Conservation (phyloP, 163 green algal species). For the Scenedesmus sp. region DNA sequence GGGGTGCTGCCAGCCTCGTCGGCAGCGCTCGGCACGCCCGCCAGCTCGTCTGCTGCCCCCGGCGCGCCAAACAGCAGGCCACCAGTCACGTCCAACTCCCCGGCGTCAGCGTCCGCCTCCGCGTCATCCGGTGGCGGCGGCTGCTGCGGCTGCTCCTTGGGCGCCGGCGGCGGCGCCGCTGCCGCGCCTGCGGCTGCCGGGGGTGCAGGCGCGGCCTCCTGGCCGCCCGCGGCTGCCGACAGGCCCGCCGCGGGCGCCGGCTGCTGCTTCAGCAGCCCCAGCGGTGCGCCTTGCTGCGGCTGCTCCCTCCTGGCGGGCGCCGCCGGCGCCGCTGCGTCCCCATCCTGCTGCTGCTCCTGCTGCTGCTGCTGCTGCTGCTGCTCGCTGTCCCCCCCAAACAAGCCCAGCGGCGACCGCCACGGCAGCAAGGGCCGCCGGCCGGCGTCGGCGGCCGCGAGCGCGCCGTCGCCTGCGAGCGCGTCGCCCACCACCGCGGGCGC, state of each 20-base stretch:
- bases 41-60: too few relatives aligned
- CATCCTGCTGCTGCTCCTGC: neutral
- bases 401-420: too few relatives aligned
- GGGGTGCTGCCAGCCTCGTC: too few relatives aligned
- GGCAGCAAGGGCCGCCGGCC: too few relatives aligned
- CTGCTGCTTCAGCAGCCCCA: neutral
- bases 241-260: neutral
- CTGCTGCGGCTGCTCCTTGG: neutral
- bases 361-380: slow-evolving; percentile 12
- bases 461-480: neutral
- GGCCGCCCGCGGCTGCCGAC: neutral
- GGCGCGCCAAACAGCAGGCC: slow-evolving; percentile 11
- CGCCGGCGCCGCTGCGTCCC: neutral
- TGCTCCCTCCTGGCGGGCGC: neutral
- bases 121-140: neutral
- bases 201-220: neutral
- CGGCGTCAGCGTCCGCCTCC: neutral
- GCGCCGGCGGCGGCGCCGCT: neutral
- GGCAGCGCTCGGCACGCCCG: too few relatives aligned
- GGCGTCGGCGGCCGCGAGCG: neutral
- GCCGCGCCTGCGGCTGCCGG: neutral
- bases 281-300: neutral
- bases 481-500: neutral
- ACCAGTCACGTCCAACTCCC: slow-evolving; percentile 3
- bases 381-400: too few relatives aligned